These are phyloP conservation scores for Cladochytrium tenue DNA, from an alignment of 371 early-diverging fungal species.

Conservation along the genomic window DNA sequence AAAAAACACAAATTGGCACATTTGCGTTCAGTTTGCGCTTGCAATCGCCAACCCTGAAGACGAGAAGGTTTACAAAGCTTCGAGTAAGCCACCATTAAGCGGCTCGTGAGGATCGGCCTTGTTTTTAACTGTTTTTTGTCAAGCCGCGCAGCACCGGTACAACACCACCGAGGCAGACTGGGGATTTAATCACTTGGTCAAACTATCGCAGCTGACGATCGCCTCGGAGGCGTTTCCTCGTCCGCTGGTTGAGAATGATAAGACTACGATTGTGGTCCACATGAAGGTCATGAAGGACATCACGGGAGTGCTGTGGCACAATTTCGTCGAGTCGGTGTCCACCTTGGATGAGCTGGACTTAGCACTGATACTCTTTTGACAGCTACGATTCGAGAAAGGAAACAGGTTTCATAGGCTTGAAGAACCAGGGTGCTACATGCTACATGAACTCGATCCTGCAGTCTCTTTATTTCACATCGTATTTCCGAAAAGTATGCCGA, in stretches of 20 bases:
- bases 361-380: no score
- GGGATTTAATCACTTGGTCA: constrained; percentile 87
- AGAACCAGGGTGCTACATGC: constrained; percentile 99
- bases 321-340: constrained; percentile 71
- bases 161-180: constrained; percentile 84
- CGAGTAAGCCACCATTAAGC: constrained; percentile 52
- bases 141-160: constrained; percentile 85
- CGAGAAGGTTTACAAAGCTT: constrained; percentile 62
- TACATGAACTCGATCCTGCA: constrained; percentile 99
- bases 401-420: constrained; percentile 93
- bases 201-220: constrained; percentile 52
- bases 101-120: not conserved
- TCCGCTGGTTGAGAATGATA: constrained; percentile 69
- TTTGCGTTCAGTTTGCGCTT: constrained; percentile 86
- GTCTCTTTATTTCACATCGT: constrained; percentile 93
- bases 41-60: constrained; percentile 76
- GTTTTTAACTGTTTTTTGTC: not conserved
- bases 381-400: constrained; percentile 85
- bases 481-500: constrained; percentile 74
- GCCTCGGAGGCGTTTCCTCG: constrained; percentile 51
- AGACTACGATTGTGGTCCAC: constrained; percentile 70
- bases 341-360: no score
- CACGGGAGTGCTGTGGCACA: constrained; percentile 93
- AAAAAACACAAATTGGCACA: constrained; percentile 70
- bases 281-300: constrained; percentile 83